Base-by-base conservation (phyloP, 306 rosid species). In the Lupinus albus region DNA sequence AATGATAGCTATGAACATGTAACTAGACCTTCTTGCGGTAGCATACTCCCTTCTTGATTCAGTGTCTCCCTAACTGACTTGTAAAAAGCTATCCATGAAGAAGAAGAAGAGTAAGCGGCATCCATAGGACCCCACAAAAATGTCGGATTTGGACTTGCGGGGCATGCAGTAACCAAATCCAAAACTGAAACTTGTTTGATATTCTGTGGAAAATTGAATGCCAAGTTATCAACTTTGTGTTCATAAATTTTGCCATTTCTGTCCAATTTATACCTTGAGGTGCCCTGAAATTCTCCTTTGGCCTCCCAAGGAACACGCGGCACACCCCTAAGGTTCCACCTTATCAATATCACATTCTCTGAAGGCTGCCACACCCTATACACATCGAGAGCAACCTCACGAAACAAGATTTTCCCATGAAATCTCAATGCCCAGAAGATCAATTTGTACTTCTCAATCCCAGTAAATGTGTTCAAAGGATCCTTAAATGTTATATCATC, bases 231-330 rank as follows among this genome's bases (percentile, higher is more conserved):
- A 18, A 89, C 96, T 67, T 83, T 86, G 68, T 93, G 98, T 64
- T 93, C 94, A 67, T 93, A 93, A 35, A 93, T 88, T 77, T 89
- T 93, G 33, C 98, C 98, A 54, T 78, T 82, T 64, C 88, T 76
- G 67, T 89, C 98, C 78, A 93, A 63, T 45, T 89, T 93, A 57
- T 86, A 93, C 47, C 89, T 68, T 2, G 97, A 93, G 15, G 98
- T 93, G n/a, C 98, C 98, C 55, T 93, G 97, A 81, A 93, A 93
- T 33, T 90, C 84, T 21, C 98, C 98, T 65, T 81, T 79, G 8
- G 94, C 72, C 68, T 89, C 98, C 98, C 98, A 93, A 55, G 98
- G 97, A 63, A 93, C 96, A 13, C 98, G 38, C 11, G 98, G 98
- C 53, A 83, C 86, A 0, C 98, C 98, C 78, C 70, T 86, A 80